phyloP scores from a whole-genome alignment of 2,329 filamentous ascomycete genomes.

The Fusarium sp. region DNA sequence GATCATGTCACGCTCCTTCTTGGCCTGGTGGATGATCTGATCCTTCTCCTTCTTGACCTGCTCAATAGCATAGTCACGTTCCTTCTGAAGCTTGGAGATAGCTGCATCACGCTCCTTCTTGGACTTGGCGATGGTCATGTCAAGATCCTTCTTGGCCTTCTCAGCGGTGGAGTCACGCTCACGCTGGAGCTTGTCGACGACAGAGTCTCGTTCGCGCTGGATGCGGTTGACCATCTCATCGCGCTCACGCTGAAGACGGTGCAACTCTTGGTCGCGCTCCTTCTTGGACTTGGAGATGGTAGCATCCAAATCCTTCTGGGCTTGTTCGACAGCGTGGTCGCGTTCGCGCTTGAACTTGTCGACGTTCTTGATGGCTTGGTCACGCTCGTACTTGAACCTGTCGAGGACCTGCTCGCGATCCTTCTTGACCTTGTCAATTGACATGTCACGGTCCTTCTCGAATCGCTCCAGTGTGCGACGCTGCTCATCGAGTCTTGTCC shows the following conservation, averaged over 20 bases:
- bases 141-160: conserved; percentile 41
- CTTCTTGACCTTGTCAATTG: conserved; percentile 35
- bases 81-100: conserved; percentile 36
- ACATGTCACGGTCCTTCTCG: conserved; percentile 35
- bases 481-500: conserved; percentile 37
- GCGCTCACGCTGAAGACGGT: conserved; percentile 34
- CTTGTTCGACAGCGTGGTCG: conserved; percentile 34
- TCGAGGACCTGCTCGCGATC: conserved; percentile 35
- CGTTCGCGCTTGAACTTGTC: conserved; percentile 40
- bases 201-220: conserved; percentile 36
- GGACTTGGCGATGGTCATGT: conserved; percentile 35
- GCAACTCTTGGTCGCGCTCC: conserved; percentile 33
- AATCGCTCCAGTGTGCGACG: conserved; percentile 36
- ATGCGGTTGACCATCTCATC: conserved; percentile 34
- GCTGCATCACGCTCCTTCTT: conserved; percentile 43
- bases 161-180: conserved; percentile 34
- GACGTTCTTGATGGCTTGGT: conserved; percentile 29
- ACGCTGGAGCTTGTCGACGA: conserved; percentile 35
- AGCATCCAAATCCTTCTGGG: conserved; percentile 34
- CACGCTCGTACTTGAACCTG: conserved; percentile 36
- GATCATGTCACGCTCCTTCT: conserved; percentile 38
- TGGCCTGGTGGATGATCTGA: conserved; percentile 32
- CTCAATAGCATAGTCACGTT: conserved; percentile 39
- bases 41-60: conserved; percentile 40
- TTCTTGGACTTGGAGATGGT: conserved; percentile 31